Evolutionary conservation across 1,139 yeast species (phyloP).

Genomic region (Suhomyces terraborum): DNA sequence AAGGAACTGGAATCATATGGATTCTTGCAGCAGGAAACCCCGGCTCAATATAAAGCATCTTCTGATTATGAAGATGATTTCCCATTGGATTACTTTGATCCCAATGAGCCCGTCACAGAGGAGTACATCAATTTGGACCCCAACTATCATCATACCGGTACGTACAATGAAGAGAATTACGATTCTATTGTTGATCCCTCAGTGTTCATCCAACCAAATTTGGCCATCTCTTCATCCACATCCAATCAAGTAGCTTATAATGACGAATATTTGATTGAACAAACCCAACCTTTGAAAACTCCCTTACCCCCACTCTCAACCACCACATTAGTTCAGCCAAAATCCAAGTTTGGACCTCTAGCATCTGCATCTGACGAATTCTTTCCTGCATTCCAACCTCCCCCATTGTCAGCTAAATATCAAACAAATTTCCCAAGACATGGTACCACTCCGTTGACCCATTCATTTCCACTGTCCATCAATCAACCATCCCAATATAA

Average conservation of each 20-base stretch:
- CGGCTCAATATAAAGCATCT: slow-evolving; percentile 25
- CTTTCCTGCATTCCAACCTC: slow-evolving; percentile 21
- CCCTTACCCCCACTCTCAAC: slow-evolving; percentile 22
- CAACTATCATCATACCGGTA: slow-evolving; percentile 26
- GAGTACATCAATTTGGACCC: slow-evolving; percentile 42
- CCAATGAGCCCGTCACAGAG: slow-evolving; percentile 23
- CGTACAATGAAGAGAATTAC: slow-evolving; percentile 28
- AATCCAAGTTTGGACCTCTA: slow-evolving; percentile 17
- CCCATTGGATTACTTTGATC: slow-evolving; percentile 63
- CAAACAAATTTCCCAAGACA: slow-evolving; percentile 21
- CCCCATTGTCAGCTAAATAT: slow-evolving; percentile 24
- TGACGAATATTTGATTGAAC: slow-evolving; percentile 51
- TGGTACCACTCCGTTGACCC: slow-evolving; percentile 16
- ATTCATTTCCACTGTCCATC: slow-evolving; percentile 15
- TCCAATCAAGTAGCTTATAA: slow-evolving; percentile 39
- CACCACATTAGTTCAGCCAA: slow-evolving; percentile 18
- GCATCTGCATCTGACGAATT: slow-evolving; percentile 24
- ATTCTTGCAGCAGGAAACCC: slow-evolving; percentile 29
- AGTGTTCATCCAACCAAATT: slow-evolving; percentile 20
- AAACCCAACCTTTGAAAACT: slow-evolving; percentile 40
- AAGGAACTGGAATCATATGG: slow-evolving; percentile 23
- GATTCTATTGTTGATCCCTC: slow-evolving; percentile 35
- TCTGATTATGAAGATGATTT: slow-evolving; percentile 58
- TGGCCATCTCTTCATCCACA: slow-evolving; percentile 5
- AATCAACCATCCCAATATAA: slow-evolving; percentile 18